phyloP scores from a whole-genome alignment of 2,329 filamentous ascomycete species.

The Thelonectria rubi region DNA sequence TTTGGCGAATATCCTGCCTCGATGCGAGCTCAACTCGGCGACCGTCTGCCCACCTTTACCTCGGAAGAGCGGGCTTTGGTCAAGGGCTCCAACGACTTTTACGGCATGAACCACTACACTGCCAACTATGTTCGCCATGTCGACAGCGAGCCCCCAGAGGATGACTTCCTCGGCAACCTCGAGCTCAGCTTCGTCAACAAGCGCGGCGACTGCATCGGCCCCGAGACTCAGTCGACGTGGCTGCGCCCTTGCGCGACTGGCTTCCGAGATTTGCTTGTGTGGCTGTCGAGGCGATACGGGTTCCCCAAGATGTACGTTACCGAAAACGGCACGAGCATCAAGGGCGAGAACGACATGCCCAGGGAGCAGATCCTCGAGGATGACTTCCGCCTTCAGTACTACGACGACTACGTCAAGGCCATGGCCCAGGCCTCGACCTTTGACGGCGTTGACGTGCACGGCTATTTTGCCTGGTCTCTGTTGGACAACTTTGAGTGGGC shows the following conservation, averaged over 20 bases:
- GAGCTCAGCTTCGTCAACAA: conserved; percentile 78
- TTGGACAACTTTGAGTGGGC: conserved; percentile 94
- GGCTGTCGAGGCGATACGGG: conserved; percentile 80
- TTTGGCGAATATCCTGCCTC: conserved; percentile 83
- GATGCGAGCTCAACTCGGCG: conserved; percentile 83
- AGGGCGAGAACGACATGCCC: conserved; percentile 81
- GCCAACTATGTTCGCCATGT: conserved; percentile 86
- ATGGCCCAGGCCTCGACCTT: conserved; percentile 76
- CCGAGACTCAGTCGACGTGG: conserved; percentile 85
- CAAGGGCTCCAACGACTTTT: conserved; percentile 89
- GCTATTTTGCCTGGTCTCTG: conserved; percentile 87
- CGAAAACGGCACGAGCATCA: conserved; percentile 86
- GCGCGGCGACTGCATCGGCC: conserved; percentile 76
- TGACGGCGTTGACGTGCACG: conserved; percentile 81
- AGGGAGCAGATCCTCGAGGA: conserved; percentile 78
- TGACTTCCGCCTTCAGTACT: conserved; percentile 84
- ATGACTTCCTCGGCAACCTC: conserved; percentile 80
- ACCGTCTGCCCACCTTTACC: conserved; percentile 79
- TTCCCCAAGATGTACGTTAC: conserved; percentile 85
- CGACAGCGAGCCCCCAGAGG: conserved; percentile 64
- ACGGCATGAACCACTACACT: conserved; percentile 95
- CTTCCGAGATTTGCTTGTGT: conserved; percentile 79
- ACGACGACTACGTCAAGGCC: conserved; percentile 77
- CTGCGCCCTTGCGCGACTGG: conserved; percentile 78
- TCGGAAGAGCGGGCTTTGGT: conserved; percentile 77